Conservation (phyloP, 208 protist genomes). For the Crithidia brevicula region DNA sequence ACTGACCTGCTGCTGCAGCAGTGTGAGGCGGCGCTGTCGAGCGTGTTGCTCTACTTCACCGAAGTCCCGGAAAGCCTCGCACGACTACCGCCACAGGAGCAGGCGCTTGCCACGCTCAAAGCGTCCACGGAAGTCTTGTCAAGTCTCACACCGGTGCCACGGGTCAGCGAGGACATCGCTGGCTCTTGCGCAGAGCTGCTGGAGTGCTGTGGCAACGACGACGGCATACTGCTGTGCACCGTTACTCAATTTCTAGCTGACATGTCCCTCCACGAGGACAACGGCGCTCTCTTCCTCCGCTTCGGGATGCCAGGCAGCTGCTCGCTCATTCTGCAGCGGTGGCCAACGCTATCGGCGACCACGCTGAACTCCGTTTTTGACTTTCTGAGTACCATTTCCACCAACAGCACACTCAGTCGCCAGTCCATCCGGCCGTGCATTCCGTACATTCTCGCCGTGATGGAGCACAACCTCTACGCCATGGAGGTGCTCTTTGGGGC, state of each 20-base stretch:
- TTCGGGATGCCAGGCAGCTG: constrained; percentile 68
- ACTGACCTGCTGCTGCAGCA: constrained; percentile 4
- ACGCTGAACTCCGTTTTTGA: constrained; percentile 79
- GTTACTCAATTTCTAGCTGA: constrained; percentile 58
- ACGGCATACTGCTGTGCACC: constrained; percentile 20
- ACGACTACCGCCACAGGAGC: background rate
- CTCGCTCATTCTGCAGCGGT: constrained; percentile 62
- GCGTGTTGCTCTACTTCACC: background rate
- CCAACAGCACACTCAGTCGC: constrained; percentile 48
- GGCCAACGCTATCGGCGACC: constrained; percentile 40
- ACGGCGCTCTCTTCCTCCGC: constrained; percentile 44
- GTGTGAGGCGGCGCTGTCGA: constrained; percentile 20
- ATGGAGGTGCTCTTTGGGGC: constrained; percentile 74
- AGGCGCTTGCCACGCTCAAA: constrained; percentile 35
- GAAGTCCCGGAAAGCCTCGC: background rate
- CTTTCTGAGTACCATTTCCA: constrained; percentile 70
- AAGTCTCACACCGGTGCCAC: constrained; percentile 31
- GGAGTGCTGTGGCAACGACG: constrained; percentile 27
- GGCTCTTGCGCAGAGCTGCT: constrained; percentile 58
- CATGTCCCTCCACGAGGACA: constrained; percentile 72
- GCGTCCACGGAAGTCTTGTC: constrained; percentile 38
- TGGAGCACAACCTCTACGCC: constrained; percentile 45
- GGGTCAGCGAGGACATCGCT: constrained; percentile 58
- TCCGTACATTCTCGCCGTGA: constrained; percentile 60
- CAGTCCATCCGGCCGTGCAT: constrained; percentile 61